Conservation (phyloP, 2,329 filamentous ascomycete genomes). For the Neopestalotiopsis sp. region DNA sequence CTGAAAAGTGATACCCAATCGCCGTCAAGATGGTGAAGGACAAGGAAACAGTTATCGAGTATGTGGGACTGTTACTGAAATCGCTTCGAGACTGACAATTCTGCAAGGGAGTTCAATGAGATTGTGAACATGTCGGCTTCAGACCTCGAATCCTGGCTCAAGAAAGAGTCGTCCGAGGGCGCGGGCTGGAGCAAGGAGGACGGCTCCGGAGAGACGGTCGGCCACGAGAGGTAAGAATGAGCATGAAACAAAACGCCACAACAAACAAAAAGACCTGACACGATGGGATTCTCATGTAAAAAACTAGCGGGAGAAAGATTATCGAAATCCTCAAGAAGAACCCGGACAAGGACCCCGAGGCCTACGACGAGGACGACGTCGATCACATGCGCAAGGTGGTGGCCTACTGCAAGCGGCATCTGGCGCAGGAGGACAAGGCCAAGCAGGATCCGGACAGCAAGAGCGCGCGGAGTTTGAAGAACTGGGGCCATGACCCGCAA, state of each 20-base stretch:
- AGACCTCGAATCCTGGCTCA: constrained; percentile 61
- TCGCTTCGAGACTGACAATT: not conserved
- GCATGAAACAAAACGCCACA: no score
- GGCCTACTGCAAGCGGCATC: constrained; percentile 62
- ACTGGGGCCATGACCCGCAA: constrained; percentile 54
- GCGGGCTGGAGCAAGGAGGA: constrained; percentile 60
- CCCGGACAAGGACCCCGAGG: constrained; percentile 52
- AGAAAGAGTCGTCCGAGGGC: constrained; percentile 51
- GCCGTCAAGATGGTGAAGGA: constrained; percentile 30
- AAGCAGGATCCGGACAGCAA: constrained; percentile 46
- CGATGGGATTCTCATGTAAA: not conserved
- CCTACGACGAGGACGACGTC: constrained; percentile 51
- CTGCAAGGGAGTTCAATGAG: constrained; percentile 60
- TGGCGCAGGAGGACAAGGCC: constrained; percentile 61
- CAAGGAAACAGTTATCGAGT: constrained; percentile 31
- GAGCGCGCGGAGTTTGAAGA: constrained; percentile 57
- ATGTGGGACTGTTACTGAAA: constrained; percentile 5
- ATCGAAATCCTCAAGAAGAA: constrained; percentile 62
- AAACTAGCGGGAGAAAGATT: constrained; percentile 57
- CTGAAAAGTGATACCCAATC: not conserved
- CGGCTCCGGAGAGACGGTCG: constrained; percentile 60
- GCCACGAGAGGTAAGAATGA: constrained; percentile 47
- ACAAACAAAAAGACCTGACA: no score
- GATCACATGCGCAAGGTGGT: constrained; percentile 62
- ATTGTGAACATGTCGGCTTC: constrained; percentile 63